These are phyloP conservation scores for Endotrypanum monterogeii DNA, from an alignment of 208 protist genomes.

Conservation along the genomic window DNA sequence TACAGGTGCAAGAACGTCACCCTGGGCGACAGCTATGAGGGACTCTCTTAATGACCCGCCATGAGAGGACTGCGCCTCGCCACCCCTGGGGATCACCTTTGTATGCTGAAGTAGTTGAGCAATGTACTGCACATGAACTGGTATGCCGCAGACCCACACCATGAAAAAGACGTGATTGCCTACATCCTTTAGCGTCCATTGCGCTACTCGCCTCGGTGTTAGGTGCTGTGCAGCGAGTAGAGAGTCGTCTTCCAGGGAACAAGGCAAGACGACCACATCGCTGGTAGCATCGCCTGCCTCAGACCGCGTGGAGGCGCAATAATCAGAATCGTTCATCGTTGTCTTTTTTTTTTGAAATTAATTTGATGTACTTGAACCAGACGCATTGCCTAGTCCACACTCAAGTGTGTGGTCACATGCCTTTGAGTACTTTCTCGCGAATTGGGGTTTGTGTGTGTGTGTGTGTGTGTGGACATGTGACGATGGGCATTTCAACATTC, in stretches of 20 bases:
- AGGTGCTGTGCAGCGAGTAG: neutral
- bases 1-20: slow-evolving; percentile 35
- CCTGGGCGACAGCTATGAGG: slow-evolving; percentile 14
- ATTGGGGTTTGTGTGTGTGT: too few species aligned
- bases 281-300: neutral
- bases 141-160: slow-evolving; percentile 69
- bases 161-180: slow-evolving; percentile 61
- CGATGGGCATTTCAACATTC: too few species aligned
- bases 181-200: slow-evolving; percentile 43
- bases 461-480: too few species aligned
- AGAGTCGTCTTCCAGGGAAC: neutral
- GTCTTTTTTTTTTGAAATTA: neutral
- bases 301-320: neutral
- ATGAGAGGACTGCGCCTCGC: neutral
- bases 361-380: neutral
- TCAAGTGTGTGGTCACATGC: neutral
- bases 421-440: neutral
- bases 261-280: neutral
- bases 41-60: neutral
- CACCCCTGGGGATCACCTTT: neutral
- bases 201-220: neutral
- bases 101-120: slow-evolving; percentile 40
- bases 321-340: neutral
- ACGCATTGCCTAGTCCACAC: neutral
- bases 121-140: slow-evolving; percentile 64